phyloP scores from a whole-genome alignment of 2,329 filamentous ascomycete species.

The Rutstroemia sp. region DNA sequence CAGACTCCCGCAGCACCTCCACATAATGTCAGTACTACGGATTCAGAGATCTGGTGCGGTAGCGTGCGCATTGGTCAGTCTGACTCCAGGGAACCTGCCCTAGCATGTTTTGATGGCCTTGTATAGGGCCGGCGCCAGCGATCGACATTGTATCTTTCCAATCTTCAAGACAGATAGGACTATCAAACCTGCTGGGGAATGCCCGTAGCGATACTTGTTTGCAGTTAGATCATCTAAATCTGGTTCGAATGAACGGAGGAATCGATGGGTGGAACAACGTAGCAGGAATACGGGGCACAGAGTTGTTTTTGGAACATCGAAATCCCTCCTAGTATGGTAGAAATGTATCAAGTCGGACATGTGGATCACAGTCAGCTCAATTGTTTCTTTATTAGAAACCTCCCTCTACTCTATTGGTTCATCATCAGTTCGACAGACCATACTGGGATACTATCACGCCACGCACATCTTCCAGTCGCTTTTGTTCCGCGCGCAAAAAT shows the following conservation, averaged over 20 bases:
- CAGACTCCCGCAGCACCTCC: not conserved
- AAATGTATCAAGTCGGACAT: too few species aligned
- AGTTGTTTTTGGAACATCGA: too few species aligned
- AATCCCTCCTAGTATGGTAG: too few species aligned
- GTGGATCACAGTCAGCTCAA: too few species aligned
- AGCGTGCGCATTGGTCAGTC: not conserved
- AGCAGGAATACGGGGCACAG: too few species aligned
- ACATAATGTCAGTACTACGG: not conserved
- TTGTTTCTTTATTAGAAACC: not conserved
- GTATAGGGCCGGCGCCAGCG: conserved; percentile 3
- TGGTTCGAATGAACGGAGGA: too few species aligned
- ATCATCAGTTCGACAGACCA: too few species aligned
- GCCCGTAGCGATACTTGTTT: not conserved
- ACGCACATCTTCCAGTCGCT: not conserved
- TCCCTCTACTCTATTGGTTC: not conserved
- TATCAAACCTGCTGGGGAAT: not conserved
- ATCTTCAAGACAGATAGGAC: not conserved
- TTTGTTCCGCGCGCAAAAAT: not conserved
- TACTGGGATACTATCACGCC: not conserved
- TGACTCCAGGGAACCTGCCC: not conserved
- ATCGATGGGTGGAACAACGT: too few species aligned
- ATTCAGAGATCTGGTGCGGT: not conserved
- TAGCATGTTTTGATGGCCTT: not conserved
- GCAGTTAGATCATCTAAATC: not conserved
- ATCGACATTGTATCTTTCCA: not conserved